phyloP scores from a whole-genome alignment of 495 filamentous ascomycete species.

The Trichoderma erinaceum region DNA sequence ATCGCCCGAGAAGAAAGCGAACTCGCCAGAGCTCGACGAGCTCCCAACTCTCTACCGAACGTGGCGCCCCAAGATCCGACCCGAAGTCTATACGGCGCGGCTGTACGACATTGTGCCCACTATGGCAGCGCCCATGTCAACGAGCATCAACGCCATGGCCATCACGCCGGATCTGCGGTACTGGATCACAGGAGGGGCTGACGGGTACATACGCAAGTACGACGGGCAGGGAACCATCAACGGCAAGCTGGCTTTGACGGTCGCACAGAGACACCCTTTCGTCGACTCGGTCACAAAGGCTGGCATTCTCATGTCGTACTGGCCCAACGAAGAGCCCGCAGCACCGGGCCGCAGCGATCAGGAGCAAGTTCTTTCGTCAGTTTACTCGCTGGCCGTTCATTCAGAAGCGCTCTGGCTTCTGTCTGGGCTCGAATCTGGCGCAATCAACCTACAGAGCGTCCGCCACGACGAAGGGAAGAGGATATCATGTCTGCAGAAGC shows the following conservation, averaged over 20 bases:
- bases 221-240: constrained; percentile 95
- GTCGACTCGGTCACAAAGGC: constrained; percentile 96
- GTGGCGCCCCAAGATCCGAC: constrained; percentile 61
- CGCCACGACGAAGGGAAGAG: constrained; percentile 91
- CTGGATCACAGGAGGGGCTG: constrained; percentile 88
- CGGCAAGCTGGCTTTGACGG: constrained; percentile 86
- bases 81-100: constrained; percentile 73
- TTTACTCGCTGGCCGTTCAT: constrained; percentile 90
- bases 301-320: constrained; percentile 88
- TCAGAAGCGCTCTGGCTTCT: constrained; percentile 86
- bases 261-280: constrained; percentile 93
- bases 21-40: constrained; percentile 27
- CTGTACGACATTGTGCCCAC: constrained; percentile 96
- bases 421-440: constrained; percentile 81
- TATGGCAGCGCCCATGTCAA: constrained; percentile 91
- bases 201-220: constrained; percentile 92
- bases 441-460: constrained; percentile 90
- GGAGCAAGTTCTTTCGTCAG: constrained; percentile 62
- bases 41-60: constrained; percentile 19
- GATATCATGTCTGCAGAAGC: constrained; percentile 68
- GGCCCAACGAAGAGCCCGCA: constrained; percentile 74
- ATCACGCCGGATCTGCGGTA: constrained; percentile 93
- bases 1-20: constrained; percentile 29
- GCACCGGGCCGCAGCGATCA: constrained; percentile 39
- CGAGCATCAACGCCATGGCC: constrained; percentile 88